phyloP scores from a whole-genome alignment of 257 asterid species.

The Jacaranda mimosifolia region DNA sequence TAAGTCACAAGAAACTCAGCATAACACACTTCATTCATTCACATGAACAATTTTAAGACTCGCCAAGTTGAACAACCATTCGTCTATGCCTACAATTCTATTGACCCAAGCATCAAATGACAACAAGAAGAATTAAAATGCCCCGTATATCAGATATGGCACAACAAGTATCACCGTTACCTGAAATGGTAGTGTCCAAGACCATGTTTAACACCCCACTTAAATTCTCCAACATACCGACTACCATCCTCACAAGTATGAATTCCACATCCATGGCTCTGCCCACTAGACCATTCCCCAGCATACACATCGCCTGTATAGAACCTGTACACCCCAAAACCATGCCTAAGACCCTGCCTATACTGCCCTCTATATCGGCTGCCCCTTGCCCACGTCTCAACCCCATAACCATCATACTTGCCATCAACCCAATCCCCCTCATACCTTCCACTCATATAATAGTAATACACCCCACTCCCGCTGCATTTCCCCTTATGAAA shows the following conservation, averaged over 20 bases:
- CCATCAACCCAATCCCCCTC: slow-evolving; percentile 97
- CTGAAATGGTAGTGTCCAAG: slow-evolving; percentile 95
- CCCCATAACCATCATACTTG: slow-evolving; percentile 90
- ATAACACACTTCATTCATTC: background rate
- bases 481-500: slow-evolving; percentile 89
- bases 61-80: slow-evolving; percentile 19
- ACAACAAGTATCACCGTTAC: slow-evolving; percentile 44
- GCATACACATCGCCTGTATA: slow-evolving; percentile 97
- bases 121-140: slow-evolving; percentile 4
- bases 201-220: slow-evolving; percentile 95
- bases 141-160: background rate
- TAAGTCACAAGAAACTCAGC: background rate
- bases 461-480: slow-evolving; percentile 96
- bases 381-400: slow-evolving; percentile 93
- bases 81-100: slow-evolving; percentile 8
- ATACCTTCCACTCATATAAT: slow-evolving; percentile 93
- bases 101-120: background rate
- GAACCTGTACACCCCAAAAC: slow-evolving; percentile 88
- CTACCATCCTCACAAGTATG: slow-evolving; percentile 94
- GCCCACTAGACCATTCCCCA: slow-evolving; percentile 95
- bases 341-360: slow-evolving; percentile 90
- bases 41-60: background rate
- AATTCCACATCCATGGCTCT: slow-evolving; percentile 89
- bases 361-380: slow-evolving; percentile 89
- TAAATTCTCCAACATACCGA: slow-evolving; percentile 85